Evolutionary conservation across 495 filamentous ascomycete species (phyloP).

Genomic region (Trichoderma orchidacearum): DNA sequence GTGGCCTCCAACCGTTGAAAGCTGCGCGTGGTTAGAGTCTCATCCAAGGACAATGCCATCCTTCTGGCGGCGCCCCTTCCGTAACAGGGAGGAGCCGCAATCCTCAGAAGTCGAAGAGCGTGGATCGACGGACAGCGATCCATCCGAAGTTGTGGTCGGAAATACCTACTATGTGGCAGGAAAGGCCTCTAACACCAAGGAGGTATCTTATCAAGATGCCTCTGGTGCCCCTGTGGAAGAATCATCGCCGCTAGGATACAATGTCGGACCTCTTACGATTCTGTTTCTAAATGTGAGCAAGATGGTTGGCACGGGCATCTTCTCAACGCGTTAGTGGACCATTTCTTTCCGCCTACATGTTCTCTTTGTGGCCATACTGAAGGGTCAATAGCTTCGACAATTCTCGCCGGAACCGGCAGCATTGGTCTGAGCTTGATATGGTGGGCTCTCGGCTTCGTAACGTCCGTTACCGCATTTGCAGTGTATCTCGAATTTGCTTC

Average conservation of each 20-base stretch:
- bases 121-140: background rate
- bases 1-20: too few species aligned
- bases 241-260: conserved; percentile 44
- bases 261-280: conserved; percentile 39
- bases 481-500: conserved; percentile 48
- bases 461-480: conserved; percentile 32
- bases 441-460: conserved; percentile 45
- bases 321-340: conserved; percentile 47
- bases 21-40: background rate
- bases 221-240: conserved; percentile 48
- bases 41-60: background rate
- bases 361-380: background rate
- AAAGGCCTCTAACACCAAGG: conserved; percentile 40
- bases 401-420: conserved; percentile 42
- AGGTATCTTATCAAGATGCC: conserved; percentile 47
- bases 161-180: conserved; percentile 35
- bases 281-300: conserved; percentile 49
- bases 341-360: background rate
- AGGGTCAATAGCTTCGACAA: conserved; percentile 29
- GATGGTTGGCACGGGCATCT: conserved; percentile 56
- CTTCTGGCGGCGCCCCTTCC: conserved; percentile 4
- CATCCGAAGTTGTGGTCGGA: conserved; percentile 20
- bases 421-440: conserved; percentile 46
- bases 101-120: background rate
- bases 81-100: conserved; percentile 2